These are phyloP conservation scores for Colletotrichum paranaense DNA, from an alignment of 2,329 filamentous ascomycete species.

Conservation along the genomic window DNA sequence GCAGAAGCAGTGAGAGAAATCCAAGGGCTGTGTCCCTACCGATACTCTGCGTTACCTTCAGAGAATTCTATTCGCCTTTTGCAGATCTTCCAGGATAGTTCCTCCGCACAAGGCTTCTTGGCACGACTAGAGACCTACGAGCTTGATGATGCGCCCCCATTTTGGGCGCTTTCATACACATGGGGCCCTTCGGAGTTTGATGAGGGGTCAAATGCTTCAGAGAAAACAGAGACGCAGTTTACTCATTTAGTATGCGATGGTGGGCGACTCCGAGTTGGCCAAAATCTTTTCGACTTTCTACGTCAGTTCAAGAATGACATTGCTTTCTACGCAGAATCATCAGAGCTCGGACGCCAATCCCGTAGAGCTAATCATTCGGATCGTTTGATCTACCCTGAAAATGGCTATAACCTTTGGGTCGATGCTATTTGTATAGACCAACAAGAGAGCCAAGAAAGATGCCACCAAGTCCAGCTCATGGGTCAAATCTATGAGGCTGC, in stretches of 20 bases:
- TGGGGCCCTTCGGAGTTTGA: constrained; percentile 7
- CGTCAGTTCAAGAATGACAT: constrained; percentile 4
- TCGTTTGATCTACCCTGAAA: neutral
- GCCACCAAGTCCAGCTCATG: constrained; percentile 38
- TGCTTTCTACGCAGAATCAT: too few relatives aligned
- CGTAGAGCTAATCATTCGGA: neutral
- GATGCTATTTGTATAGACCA: constrained; percentile 40
- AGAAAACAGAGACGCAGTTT: neutral
- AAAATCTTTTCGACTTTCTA: constrained; percentile 17
- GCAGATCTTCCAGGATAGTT: neutral
- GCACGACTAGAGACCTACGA: neutral
- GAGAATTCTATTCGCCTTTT: constrained; percentile 10
- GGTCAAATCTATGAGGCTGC: constrained; percentile 36
- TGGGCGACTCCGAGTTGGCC: neutral
- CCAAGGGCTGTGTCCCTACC: neutral
- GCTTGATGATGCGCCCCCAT: neutral
- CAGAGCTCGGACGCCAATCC: neutral
- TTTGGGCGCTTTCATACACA: constrained; percentile 23
- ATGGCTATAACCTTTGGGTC: constrained; percentile 30
- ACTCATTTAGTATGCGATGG: constrained; percentile 1
- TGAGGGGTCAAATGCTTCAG: neutral
- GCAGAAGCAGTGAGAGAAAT: neutral
- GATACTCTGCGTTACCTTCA: neutral
- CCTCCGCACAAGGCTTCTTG: neutral
- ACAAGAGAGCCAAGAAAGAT: constrained; percentile 26